Percentiles rank a stretch among this genome's conserved stretches.
phyloP scores from a whole-genome alignment of 2,329 filamentous ascomycete genomes.

The Alternaria conjuncta region DNA sequence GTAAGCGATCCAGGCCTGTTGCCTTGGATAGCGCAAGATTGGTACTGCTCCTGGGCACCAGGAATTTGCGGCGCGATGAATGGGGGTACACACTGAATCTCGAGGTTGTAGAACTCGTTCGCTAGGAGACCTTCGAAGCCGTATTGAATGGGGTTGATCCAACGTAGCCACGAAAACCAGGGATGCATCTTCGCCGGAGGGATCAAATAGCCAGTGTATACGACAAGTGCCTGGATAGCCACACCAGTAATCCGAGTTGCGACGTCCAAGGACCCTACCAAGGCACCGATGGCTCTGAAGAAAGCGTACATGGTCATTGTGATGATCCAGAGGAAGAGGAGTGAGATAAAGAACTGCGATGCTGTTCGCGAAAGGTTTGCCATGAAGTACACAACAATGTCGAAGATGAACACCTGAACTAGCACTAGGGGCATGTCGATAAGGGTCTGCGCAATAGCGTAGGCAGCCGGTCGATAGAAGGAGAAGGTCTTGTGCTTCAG shows the following conservation, averaged over 20 bases:
- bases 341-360: conserved; percentile 67
- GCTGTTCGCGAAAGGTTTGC: conserved; percentile 61
- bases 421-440: conserved; percentile 65
- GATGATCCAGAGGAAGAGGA: conserved; percentile 67
- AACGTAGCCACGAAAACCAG: conserved; percentile 50
- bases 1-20: conserved; percentile 59
- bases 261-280: conserved; percentile 45
- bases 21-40: conserved; percentile 66
- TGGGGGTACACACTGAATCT: conserved; percentile 62
- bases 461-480: conserved; percentile 69
- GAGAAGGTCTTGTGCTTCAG: conserved; percentile 74
- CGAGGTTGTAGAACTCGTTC: conserved; percentile 71
- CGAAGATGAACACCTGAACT: conserved; percentile 65
- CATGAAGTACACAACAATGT: conserved; percentile 69
- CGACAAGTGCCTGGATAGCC: conserved; percentile 49
- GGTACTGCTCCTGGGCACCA: conserved; percentile 56
- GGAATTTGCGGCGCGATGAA: conserved; percentile 63
- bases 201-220: conserved; percentile 51
- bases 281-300: conserved; percentile 47
- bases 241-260: conserved; percentile 51
- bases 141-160: conserved; percentile 68
- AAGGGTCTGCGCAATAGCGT: conserved; percentile 64
- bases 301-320: conserved; percentile 54
- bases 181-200: conserved; percentile 50
- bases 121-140: conserved; percentile 71